Evolutionary conservation across 257 asterid genomes (phyloP).

Genomic region (Plantago ovata): DNA sequence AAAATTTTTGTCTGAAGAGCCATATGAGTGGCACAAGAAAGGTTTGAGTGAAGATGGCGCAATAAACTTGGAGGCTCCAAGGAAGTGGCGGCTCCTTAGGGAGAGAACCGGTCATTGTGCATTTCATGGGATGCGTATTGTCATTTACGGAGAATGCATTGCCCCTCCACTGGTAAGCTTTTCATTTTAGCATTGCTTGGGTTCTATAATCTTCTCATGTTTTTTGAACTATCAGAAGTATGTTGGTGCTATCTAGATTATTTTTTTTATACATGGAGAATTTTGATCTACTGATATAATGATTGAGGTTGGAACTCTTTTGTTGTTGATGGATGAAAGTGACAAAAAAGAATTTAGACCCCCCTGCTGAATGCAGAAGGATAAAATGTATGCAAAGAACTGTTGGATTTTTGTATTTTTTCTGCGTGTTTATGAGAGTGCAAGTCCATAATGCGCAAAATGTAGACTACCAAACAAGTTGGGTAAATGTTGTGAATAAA

Average conservation of each 20-base stretch:
- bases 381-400: too few relatives aligned
- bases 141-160: constrained; percentile 82
- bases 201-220: neutral
- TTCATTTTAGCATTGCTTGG: neutral
- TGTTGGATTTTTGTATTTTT: too few relatives aligned
- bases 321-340: too few relatives aligned
- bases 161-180: constrained; percentile 82
- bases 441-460: too few relatives aligned
- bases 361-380: too few relatives aligned
- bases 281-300: too few relatives aligned
- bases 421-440: too few relatives aligned
- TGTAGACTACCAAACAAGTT: too few relatives aligned
- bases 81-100: constrained; percentile 85
- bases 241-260: neutral
- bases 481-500: too few relatives aligned
- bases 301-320: too few relatives aligned
- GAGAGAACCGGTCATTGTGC: constrained; percentile 94
- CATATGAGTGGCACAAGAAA: constrained; percentile 79
- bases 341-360: too few relatives aligned
- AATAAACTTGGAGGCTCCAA: constrained; percentile 87
- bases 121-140: constrained; percentile 70
- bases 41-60: constrained; percentile 88
- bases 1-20: constrained; percentile 59
- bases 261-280: too few relatives aligned
- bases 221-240: neutral